Evolutionary conservation across 192 early-diverging fungal genomes (phyloP).

Genomic region (Coemansia sp.): DNA sequence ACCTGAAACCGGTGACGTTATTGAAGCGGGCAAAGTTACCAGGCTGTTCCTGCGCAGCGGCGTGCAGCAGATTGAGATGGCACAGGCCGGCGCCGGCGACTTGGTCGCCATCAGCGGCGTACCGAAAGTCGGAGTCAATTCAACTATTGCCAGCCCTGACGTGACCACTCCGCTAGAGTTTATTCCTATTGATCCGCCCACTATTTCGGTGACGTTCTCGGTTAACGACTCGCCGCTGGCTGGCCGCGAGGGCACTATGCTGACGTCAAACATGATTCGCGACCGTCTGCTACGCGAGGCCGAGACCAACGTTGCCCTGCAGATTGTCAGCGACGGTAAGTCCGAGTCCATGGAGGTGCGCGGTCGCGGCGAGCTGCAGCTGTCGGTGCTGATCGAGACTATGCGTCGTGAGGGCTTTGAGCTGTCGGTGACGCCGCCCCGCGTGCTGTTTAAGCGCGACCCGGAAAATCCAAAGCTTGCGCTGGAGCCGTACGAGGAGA

Average conservation of each 20-base stretch:
- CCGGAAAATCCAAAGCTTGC: constrained; percentile 54
- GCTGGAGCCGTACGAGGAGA: constrained; percentile 81
- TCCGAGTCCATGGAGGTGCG: constrained; percentile 78
- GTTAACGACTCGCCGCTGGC: constrained; percentile 86
- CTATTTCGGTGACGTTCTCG: constrained; percentile 80
- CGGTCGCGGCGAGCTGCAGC: constrained; percentile 85
- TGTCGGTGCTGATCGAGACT: constrained; percentile 83
- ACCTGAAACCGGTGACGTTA: constrained; percentile 61
- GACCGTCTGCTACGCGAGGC: constrained; percentile 72
- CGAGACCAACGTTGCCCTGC: constrained; percentile 79
- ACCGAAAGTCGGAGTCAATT: constrained; percentile 72
- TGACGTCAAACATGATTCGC: constrained; percentile 78
- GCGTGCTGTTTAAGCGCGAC: constrained; percentile 72
- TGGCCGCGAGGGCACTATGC: constrained; percentile 69
- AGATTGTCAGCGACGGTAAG: constrained; percentile 63
- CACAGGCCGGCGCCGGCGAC: constrained; percentile 77
- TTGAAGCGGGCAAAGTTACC: constrained; percentile 66
- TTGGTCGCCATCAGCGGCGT: constrained; percentile 77
- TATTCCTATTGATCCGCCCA: constrained; percentile 79
- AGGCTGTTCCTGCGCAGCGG: constrained; percentile 76
- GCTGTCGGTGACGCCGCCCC: constrained; percentile 75
- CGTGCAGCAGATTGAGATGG: constrained; percentile 67
- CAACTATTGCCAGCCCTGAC: constrained; percentile 67
- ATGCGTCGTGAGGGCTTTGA: constrained; percentile 90
- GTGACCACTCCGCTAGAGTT: constrained; percentile 62